Conservation (phyloP, 176 grass and related monocot species). For the Pontederia paniculata region DNA sequence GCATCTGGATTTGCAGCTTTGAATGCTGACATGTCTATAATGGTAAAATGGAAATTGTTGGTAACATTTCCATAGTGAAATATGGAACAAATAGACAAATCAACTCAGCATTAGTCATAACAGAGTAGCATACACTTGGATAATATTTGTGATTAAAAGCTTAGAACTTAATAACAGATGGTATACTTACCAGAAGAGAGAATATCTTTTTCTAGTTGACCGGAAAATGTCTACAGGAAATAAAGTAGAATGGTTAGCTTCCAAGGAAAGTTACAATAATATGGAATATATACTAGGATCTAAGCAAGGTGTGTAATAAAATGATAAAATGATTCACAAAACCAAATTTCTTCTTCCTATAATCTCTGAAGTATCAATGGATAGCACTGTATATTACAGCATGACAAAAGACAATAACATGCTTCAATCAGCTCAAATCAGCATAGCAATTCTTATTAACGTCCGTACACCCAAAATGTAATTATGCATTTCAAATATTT, state of each 20-base stretch:
- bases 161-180: background rate
- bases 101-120: slow-evolving; percentile 5
- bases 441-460: too few relatives aligned
- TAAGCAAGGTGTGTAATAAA: too few relatives aligned
- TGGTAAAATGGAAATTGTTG: background rate
- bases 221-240: slow-evolving; percentile 61
- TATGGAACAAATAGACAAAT: background rate
- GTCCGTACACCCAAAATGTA: too few relatives aligned
- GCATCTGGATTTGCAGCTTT: slow-evolving; percentile 96
- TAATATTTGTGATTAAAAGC: background rate
- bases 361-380: too few relatives aligned
- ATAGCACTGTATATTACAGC: too few relatives aligned
- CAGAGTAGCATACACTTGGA: background rate
- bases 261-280: background rate
- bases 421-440: too few relatives aligned
- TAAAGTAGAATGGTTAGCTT: slow-evolving; percentile 17
- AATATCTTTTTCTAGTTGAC: slow-evolving; percentile 87
- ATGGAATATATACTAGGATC: too few relatives aligned
- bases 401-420: too few relatives aligned
- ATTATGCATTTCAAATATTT: too few relatives aligned
- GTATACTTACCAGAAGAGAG: slow-evolving; percentile 67
- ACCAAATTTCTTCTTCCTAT: too few relatives aligned
- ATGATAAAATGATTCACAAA: too few relatives aligned
- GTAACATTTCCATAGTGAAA: background rate
- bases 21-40: slow-evolving; percentile 97